Percentiles rank a stretch among this genome's conserved stretches.
phyloP scores from a whole-genome alignment of 768 basidiomycete species.

The Pisolithus marmoratus region DNA sequence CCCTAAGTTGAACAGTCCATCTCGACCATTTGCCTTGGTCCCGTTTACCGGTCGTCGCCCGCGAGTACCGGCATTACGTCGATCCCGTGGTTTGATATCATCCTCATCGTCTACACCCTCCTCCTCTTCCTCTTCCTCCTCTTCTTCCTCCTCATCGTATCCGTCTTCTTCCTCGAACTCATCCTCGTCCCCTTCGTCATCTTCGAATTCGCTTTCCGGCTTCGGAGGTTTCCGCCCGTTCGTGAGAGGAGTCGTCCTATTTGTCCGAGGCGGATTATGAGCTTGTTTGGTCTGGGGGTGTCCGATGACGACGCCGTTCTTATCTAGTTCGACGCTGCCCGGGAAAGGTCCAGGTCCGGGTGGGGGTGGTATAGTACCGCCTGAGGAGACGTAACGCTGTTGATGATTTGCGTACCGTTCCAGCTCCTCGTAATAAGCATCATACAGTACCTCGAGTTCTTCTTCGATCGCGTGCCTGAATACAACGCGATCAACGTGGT shows the following conservation, averaged over 20 bases:
- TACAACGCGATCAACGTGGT: slow-evolving; percentile 6
- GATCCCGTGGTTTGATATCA: slow-evolving; percentile 41
- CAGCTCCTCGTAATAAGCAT: slow-evolving; percentile 99
- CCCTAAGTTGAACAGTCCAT: slow-evolving; percentile 76
- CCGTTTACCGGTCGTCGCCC: slow-evolving; percentile 39
- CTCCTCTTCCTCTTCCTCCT: slow-evolving; percentile 67
- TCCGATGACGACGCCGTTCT: slow-evolving; percentile 69
- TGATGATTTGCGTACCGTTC: slow-evolving; percentile 98
- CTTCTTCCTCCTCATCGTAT: slow-evolving; percentile 56
- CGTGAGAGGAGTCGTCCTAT: slow-evolving; percentile 26
- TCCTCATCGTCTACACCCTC: slow-evolving; percentile 58
- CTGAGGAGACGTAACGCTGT: slow-evolving; percentile 90
- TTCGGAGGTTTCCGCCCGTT: slow-evolving; percentile 40
- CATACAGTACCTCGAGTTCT: slow-evolving; percentile 99
- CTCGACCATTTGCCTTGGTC: slow-evolving; percentile 43
- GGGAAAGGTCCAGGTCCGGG: slow-evolving; percentile 98
- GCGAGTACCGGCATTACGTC: slow-evolving; percentile 28
- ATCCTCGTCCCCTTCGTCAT: slow-evolving; percentile 55
- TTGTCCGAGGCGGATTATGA: slow-evolving; percentile 37
- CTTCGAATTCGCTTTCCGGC: slow-evolving; percentile 61
- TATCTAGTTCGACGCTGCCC: slow-evolving; percentile 94
- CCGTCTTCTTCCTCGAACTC: slow-evolving; percentile 52
- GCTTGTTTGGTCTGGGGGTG: slow-evolving; percentile 26
- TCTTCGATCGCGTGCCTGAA: slow-evolving; percentile 94
- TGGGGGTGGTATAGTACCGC: slow-evolving; percentile 85